Evolutionary conservation across 2,329 filamentous ascomycete genomes (phyloP).

Genomic region (Ophiostoma ips): DNA sequence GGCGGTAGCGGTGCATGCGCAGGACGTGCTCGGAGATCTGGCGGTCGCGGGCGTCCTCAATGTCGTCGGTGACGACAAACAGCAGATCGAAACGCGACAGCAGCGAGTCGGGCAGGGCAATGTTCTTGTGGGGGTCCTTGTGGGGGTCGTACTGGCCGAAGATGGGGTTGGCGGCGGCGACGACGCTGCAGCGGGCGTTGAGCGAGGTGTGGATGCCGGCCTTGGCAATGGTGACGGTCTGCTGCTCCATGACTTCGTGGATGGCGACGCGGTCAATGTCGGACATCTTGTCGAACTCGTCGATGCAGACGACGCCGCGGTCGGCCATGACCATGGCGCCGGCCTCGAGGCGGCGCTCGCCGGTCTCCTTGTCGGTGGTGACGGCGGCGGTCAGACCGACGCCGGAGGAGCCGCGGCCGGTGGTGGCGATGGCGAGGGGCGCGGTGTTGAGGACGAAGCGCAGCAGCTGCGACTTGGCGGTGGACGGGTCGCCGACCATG

Average conservation of each 20-base stretch:
- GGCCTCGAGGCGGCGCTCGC: conserved; percentile 84
- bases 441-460: conserved; percentile 96
- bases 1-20: conserved; percentile 91
- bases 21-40: conserved; percentile 92
- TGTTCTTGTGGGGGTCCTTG: conserved; percentile 98
- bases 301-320: conserved; percentile 93
- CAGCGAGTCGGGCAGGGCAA: conserved; percentile 88
- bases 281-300: conserved; percentile 99
- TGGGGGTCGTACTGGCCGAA: conserved; percentile 98
- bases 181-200: conserved; percentile 90
- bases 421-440: conserved; percentile 90
- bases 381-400: conserved; percentile 96
- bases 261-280: conserved; percentile 96
- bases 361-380: conserved; percentile 93
- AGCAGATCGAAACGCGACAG: conserved; percentile 96
- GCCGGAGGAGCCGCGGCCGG: conserved; percentile 88
- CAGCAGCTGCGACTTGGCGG: conserved; percentile 93
- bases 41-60: conserved; percentile 83
- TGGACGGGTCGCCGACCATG: conserved; percentile 98
- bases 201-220: conserved; percentile 95
- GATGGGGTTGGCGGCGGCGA: conserved; percentile 93
- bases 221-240: conserved; percentile 97
- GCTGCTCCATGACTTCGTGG: conserved; percentile 99
- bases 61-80: conserved; percentile 96
- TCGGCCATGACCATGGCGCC: conserved; percentile 98